Conservation (phyloP, 805 yeast genomes). For the Grigorovia humatica region DNA sequence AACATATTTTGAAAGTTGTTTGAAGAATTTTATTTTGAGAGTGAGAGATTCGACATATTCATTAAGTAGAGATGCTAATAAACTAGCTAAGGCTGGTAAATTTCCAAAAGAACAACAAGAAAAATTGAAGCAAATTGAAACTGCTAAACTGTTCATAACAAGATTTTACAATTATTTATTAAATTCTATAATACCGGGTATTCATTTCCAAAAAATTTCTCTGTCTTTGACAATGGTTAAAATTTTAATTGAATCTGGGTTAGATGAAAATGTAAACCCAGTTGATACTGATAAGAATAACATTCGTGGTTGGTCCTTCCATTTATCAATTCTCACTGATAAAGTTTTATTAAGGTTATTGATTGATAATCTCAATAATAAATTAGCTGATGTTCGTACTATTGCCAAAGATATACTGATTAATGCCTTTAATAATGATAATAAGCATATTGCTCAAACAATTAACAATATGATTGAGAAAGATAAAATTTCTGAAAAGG, state of each 20-base stretch:
- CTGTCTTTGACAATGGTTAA: slow-evolving; percentile 40
- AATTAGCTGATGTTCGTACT: slow-evolving; percentile 68
- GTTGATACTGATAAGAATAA: slow-evolving; percentile 33
- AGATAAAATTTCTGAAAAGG: slow-evolving; percentile 15
- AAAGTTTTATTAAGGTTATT: slow-evolving; percentile 36
- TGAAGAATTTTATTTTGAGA: slow-evolving; percentile 54
- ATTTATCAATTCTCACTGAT: slow-evolving; percentile 33
- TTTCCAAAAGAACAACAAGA: slow-evolving; percentile 33
- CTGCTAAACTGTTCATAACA: slow-evolving; percentile 32
- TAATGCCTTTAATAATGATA: slow-evolving; percentile 22
- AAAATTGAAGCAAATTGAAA: slow-evolving; percentile 23
- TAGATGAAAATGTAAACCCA: slow-evolving; percentile 38
- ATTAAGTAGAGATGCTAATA: slow-evolving; percentile 40
- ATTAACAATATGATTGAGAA: slow-evolving; percentile 4
- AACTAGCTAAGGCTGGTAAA: slow-evolving; percentile 28
- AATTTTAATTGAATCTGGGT: slow-evolving; percentile 42
- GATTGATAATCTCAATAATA: slow-evolving; percentile 53
- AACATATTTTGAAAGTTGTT: slow-evolving; percentile 49
- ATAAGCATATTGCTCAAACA: background rate
- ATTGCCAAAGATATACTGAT: slow-evolving; percentile 37
- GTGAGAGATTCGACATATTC: slow-evolving; percentile 61
- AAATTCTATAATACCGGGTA: slow-evolving; percentile 40
- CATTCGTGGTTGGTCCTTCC: slow-evolving; percentile 40
- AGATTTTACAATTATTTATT: slow-evolving; percentile 32
- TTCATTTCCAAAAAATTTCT: slow-evolving; percentile 44